Evolutionary conservation across 495 filamentous ascomycete genomes (phyloP), one percentile per base, ranked within the genome.

Genomic region (Penicillium roqueforti): DNA sequence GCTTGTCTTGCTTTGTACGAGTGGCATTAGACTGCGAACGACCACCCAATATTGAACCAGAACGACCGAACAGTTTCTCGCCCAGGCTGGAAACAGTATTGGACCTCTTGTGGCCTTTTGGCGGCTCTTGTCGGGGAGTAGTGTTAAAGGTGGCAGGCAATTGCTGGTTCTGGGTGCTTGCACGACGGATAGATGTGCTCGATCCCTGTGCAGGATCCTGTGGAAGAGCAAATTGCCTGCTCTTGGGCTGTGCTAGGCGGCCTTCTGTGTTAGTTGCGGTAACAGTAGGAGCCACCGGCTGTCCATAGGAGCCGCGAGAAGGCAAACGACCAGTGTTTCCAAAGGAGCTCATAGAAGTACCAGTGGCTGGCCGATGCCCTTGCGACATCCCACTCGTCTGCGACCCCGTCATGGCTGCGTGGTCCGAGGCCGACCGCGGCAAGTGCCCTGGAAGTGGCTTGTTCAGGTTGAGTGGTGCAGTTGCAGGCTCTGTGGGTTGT

Each of bases 201-300:
- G 58, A 57, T 42, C 56, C 42, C 26, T 72, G 68, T 7, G 68
- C 63, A 18, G 67, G 51, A 34, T 75, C 72, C 53, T 87, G 82
- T 16, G 80, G 76, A 28, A 88, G 83, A 18, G 89, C 80, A 61
- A 95, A 95, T 53, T 83, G 82, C 66, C 86, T 89, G 54, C 74
- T 78, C 57, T 80, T 85, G 34, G 93, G 93, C 67, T 95, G 92
- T 52, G 91, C 84, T 54, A 98, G 87, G 58, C 87, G 87, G 55
- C 90, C 93, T 71, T 96, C 87, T 32, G 84, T 92, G 76, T 95
- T 96, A 36, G 91, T 92, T 66, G 87, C 85, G 49, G 89, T 91
- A 58, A 97, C 83, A 55, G 88, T 86, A 28, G 93, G 91, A 50
- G 89, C 89, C 60, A 87, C 83, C 41, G 93, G 92, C 71, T 90